Evolutionary conservation across 306 rosid genomes (phyloP).

Genomic region (Canavalia ensiformis): DNA sequence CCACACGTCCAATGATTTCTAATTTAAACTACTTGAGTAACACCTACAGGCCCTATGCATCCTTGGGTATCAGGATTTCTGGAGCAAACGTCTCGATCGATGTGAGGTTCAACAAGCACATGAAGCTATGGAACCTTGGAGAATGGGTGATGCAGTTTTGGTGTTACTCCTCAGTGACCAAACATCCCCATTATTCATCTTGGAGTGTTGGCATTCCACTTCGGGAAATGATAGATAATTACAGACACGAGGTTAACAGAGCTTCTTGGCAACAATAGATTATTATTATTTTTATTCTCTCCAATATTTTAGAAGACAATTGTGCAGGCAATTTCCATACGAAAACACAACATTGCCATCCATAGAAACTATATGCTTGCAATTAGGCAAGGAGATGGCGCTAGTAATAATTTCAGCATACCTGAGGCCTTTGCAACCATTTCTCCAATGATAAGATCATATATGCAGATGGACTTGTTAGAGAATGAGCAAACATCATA

Average conservation of each 20-base stretch:
- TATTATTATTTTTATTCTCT: constrained; percentile 57
- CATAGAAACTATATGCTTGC: constrained; percentile 78
- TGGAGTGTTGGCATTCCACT: constrained; percentile 52
- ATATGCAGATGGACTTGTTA: constrained; percentile 75
- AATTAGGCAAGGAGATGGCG: constrained; percentile 77
- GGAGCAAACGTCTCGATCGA: no score
- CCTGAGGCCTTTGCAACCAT: constrained; percentile 68
- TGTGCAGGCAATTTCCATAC: constrained; percentile 77
- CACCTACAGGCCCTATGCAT: no score
- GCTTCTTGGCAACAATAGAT: constrained; percentile 60
- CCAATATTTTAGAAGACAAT: constrained; percentile 67
- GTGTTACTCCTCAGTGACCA: constrained; percentile 41
- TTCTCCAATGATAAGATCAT: constrained; percentile 72
- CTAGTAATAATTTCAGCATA: constrained; percentile 88
- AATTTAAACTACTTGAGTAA: constrained; percentile 32
- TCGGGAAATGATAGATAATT: constrained; percentile 46
- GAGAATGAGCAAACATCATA: constrained; percentile 77
- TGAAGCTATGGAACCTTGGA: no score
- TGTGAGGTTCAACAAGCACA: no score
- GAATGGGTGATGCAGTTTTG: constrained; percentile 12
- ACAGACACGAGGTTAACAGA: constrained; percentile 46
- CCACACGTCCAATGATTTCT: constrained; percentile 87
- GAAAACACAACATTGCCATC: constrained; percentile 80
- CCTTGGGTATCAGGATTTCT: no score
- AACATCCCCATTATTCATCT: constrained; percentile 41